phyloP scores from a whole-genome alignment of 495 filamentous ascomycete species.

The Acidiella bohemica region DNA sequence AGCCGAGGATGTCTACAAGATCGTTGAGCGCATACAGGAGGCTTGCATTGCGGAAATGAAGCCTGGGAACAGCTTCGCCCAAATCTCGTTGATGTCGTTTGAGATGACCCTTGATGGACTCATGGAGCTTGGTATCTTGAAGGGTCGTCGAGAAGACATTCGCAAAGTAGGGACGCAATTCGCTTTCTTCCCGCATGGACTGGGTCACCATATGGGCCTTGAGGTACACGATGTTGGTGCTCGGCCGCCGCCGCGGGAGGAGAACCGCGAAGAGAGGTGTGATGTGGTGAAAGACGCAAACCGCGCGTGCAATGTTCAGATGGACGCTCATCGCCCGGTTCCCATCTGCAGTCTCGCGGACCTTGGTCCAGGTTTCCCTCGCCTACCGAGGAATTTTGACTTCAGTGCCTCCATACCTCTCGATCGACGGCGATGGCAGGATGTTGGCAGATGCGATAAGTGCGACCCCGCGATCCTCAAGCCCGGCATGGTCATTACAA shows the following conservation, averaged over 20 bases:
- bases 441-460: neutral
- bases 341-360: neutral
- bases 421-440: neutral
- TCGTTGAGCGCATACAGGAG: constrained; percentile 74
- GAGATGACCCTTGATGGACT: constrained; percentile 59
- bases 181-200: constrained; percentile 84
- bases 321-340: neutral
- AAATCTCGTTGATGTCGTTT: constrained; percentile 58
- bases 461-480: constrained; percentile 53
- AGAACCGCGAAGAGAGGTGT: constrained; percentile 21
- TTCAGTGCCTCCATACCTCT: neutral
- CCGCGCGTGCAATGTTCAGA: neutral
- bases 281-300: too few relatives aligned
- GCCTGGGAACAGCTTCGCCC: constrained; percentile 51
- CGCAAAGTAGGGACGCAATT: constrained; percentile 51
- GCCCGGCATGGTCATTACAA: constrained; percentile 54
- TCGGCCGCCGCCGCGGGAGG: constrained; percentile 4
- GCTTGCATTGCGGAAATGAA: constrained; percentile 55
- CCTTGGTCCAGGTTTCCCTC: too few relatives aligned
- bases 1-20: constrained; percentile 51
- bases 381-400: neutral
- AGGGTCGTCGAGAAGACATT: constrained; percentile 19
- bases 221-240: constrained; percentile 72
- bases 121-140: constrained; percentile 52
- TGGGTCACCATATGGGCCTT: constrained; percentile 78